These are phyloP conservation scores for Peronospora tabacina DNA, from an alignment of 352 stramenopile genomes.

Conservation along the genomic window DNA sequence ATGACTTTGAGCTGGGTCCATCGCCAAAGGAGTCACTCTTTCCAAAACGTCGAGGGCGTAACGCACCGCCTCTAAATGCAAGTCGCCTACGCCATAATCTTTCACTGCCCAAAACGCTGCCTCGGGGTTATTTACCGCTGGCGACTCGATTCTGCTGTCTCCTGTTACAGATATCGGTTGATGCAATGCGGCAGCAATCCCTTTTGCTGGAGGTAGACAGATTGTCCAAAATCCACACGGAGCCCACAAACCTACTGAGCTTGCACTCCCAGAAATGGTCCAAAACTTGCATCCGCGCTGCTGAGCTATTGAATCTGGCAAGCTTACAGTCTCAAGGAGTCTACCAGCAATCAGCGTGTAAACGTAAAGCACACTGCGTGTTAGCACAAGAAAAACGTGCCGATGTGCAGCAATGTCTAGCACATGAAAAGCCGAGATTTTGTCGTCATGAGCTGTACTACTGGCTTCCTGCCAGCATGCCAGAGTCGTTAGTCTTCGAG, in stretches of 20 bases:
- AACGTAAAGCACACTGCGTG: constrained; percentile 24
- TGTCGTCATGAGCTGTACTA: background rate
- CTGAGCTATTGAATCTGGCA: constrained; percentile 24
- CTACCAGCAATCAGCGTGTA: constrained; percentile 53
- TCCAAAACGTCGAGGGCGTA: constrained; percentile 62
- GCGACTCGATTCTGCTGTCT: constrained; percentile 1
- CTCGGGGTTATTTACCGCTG: constrained; percentile 15
- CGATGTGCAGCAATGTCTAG: constrained; percentile 29
- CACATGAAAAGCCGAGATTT: constrained; percentile 10
- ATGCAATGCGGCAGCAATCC: constrained; percentile 27
- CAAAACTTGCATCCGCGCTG: constrained; percentile 34
- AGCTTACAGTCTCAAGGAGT: constrained; percentile 26
- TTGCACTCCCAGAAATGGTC: constrained; percentile 41
- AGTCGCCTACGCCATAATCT: constrained; percentile 39
- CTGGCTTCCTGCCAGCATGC: constrained; percentile 13
- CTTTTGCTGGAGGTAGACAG: constrained; percentile 39
- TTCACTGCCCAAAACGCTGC: constrained; percentile 39
- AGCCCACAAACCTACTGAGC: constrained; percentile 48
- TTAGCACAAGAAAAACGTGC: constrained; percentile 24
- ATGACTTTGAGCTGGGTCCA: constrained; percentile 27
- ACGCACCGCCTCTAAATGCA: constrained; percentile 47
- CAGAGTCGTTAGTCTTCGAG: constrained; percentile 27
- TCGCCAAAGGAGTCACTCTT: constrained; percentile 20
- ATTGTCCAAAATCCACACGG: constrained; percentile 59
- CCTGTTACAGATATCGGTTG: constrained; percentile 3